These are phyloP conservation scores for Phaeosphaeria sp. DNA, from an alignment of 2,329 filamentous ascomycete species.

Conservation along the genomic window DNA sequence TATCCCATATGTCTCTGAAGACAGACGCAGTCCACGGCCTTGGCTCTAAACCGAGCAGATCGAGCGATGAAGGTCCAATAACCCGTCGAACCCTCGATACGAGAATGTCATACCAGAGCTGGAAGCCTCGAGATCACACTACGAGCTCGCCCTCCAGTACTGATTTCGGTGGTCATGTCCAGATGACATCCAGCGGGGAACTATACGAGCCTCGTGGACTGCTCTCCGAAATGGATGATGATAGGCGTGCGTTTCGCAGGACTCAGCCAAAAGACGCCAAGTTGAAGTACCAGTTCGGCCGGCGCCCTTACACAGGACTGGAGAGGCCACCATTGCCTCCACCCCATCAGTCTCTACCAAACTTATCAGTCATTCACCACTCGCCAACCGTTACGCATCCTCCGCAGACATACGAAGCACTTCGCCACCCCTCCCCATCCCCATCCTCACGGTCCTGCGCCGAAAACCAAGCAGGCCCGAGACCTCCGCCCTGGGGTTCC, in stretches of 20 bases:
- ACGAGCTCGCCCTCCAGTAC: not conserved
- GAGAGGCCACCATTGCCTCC: not conserved
- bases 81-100: not conserved
- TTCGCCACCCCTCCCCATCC: not conserved
- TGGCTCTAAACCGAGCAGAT: too few species aligned
- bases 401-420: not conserved
- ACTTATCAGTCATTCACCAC: too few species aligned
- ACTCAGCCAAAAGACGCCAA: slow-evolving; percentile 17
- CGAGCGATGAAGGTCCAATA: too few species aligned
- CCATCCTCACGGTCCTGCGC: not conserved
- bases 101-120: not conserved
- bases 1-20: not conserved
- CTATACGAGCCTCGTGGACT: slow-evolving; percentile 5
- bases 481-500: slow-evolving; percentile 9
- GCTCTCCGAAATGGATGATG: slow-evolving; percentile 3
- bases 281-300: slow-evolving; percentile 14
- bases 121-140: not conserved
- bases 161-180: not conserved
- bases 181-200: slow-evolving; percentile 2
- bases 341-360: not conserved
- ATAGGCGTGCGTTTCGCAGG: not conserved
- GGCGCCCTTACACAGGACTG: slow-evolving; percentile 3
- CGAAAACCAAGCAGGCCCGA: slow-evolving; percentile 1
- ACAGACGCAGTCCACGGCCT: not conserved
- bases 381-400: not conserved